These are phyloP conservation scores for Kluyveromyces nonfermentans DNA, from an alignment of 805 yeast genomes.

Conservation along the genomic window DNA sequence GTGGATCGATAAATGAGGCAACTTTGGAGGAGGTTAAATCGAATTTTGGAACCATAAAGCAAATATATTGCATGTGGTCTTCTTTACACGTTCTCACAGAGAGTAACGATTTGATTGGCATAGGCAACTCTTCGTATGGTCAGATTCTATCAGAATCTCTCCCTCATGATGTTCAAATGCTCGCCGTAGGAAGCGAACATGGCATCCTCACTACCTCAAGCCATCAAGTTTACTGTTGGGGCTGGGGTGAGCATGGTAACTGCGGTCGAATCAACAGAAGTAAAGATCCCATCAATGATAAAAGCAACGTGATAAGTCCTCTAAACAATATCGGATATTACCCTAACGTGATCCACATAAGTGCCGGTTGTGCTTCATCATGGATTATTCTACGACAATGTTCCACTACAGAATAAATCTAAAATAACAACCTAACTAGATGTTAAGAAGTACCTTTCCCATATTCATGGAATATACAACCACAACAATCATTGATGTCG, in stretches of 20 bases:
- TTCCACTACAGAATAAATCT: neutral
- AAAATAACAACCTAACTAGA: slow-evolving; percentile 17
- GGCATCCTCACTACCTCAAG: slow-evolving; percentile 38
- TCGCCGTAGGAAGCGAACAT: slow-evolving; percentile 79
- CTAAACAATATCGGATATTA: slow-evolving; percentile 11
- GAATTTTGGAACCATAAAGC: slow-evolving; percentile 5
- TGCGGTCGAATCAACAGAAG: slow-evolving; percentile 44
- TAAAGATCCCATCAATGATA: slow-evolving; percentile 13
- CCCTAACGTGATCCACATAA: slow-evolving; percentile 19
- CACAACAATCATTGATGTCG: slow-evolving; percentile 19
- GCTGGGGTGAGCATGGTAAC: slow-evolving; percentile 99
- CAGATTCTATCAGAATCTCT: slow-evolving; percentile 37
- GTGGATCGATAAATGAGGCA: slow-evolving; percentile 4
- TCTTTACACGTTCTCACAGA: slow-evolving; percentile 45
- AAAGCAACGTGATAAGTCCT: slow-evolving; percentile 18
- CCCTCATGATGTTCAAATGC: slow-evolving; percentile 11
- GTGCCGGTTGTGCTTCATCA: slow-evolving; percentile 62
- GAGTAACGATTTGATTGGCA: slow-evolving; percentile 32
- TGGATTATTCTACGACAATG: slow-evolving; percentile 38
- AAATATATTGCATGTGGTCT: slow-evolving; percentile 56
- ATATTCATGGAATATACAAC: slow-evolving; percentile 50
- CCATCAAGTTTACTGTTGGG: slow-evolving; percentile 61
- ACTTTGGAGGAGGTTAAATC: slow-evolving; percentile 14
- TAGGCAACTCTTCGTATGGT: slow-evolving; percentile 72
- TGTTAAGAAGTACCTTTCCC: slow-evolving; percentile 77